phyloP scores from a whole-genome alignment of 768 basidiomycete genomes.

The Gloeostereum incarnatum region DNA sequence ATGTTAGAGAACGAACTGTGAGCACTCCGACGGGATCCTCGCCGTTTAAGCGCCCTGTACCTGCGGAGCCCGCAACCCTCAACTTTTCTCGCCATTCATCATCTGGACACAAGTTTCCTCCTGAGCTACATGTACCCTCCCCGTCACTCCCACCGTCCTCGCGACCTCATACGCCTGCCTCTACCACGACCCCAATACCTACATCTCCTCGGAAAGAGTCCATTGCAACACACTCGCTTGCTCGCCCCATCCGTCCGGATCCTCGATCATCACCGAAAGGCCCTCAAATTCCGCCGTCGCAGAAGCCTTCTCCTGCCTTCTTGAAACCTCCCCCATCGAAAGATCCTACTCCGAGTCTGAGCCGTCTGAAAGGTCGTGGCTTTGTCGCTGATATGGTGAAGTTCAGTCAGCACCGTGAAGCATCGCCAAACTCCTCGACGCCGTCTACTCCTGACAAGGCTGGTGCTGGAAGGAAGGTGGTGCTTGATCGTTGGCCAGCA shows the following conservation, averaged over 20 bases:
- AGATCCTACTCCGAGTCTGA: slow-evolving; percentile 76
- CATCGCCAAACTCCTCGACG: slow-evolving; percentile 21
- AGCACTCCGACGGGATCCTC: slow-evolving; percentile 26
- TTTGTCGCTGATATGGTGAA: slow-evolving; percentile 82
- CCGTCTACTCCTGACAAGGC: slow-evolving; percentile 21
- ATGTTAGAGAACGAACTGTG: slow-evolving; percentile 37
- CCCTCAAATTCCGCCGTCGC: slow-evolving; percentile 33
- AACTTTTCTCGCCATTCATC: too few relatives aligned
- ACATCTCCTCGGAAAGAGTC: slow-evolving; percentile 24
- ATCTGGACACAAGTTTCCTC: too few relatives aligned
- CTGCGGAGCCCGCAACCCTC: too few relatives aligned
- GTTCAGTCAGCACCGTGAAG: slow-evolving; percentile 48
- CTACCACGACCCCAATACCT: slow-evolving; percentile 11
- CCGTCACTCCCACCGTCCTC: slow-evolving; percentile 13
- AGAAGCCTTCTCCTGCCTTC: slow-evolving; percentile 47
- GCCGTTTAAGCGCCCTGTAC: slow-evolving; percentile 1
- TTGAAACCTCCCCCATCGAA: slow-evolving; percentile 45
- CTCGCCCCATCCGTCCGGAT: slow-evolving; percentile 43
- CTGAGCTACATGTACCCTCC: slow-evolving; percentile 10
- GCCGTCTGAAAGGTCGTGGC: slow-evolving; percentile 73
- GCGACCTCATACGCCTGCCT: slow-evolving; percentile 13
- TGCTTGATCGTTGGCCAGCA: slow-evolving; percentile 66
- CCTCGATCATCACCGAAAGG: slow-evolving; percentile 32
- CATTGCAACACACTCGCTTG: slow-evolving; percentile 32
- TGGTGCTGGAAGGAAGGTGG: slow-evolving; percentile 30